Base-by-base conservation (phyloP, 331 rosid genomes). In the Malus hybrid region DNA sequence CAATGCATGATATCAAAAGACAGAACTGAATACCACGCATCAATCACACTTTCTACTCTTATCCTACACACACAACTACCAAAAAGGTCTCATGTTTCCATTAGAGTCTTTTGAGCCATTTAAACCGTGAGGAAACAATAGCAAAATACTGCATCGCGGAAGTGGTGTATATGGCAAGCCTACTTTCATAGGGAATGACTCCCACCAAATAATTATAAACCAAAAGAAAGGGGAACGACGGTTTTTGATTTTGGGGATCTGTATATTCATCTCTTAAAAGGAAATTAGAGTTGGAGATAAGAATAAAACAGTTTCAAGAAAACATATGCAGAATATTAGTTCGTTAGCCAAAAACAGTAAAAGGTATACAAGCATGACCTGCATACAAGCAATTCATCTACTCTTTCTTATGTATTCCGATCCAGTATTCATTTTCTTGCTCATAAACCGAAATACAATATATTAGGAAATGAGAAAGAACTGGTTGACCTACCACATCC, bases 401-500 rank as follows among this genome's bases (percentile, higher is more conserved):
- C 52, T 19, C 29, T n/a, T 36, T 66, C 31, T 36, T 46, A 5
- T 5, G 9, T 24, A 48, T 10, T 24, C 27, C 6, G 6, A 9
- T 24, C 15, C 36, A 63, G 2, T 27, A 6, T 68, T 44, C 14
- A 33, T 11, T 24, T 13, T 36, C 55, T 19, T 24, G 18, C 48
- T 60, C 52, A 54, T 6, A 56, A 44, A 44, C 3, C 48, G 13
- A 20, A 59, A 28, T 14, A 39, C 33, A 39, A 68, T 44, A 6
- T 19, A 57, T 36, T 16, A 42, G 44, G 59, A 63, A 15, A 36
- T 16, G 33, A 29, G 46, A 62, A 73, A 20, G 42, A 44, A 75
- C 67, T 36, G 59, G 67, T 79, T 62, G 8, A 69, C 82, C 4
- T 73, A 90, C 97, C 93, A 90, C 98, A 73, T 93, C 97, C 88